These are phyloP conservation scores for Saccharum officinarum DNA, from an alignment of 176 grass and related monocot genomes.

Conservation along the genomic window DNA sequence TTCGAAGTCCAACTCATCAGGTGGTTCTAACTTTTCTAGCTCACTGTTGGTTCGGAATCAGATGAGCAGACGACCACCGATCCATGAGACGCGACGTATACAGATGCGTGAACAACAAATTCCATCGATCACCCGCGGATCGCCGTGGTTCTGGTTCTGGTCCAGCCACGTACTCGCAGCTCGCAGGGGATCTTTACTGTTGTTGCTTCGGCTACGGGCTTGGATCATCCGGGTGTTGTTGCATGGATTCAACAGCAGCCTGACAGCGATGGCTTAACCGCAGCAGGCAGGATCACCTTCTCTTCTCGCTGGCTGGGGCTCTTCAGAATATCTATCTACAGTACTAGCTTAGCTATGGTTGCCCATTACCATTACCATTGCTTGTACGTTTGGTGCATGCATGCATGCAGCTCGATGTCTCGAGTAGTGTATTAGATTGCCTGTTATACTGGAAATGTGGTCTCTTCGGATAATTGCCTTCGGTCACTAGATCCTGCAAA, in stretches of 20 bases:
- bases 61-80: too few species aligned
- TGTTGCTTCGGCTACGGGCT: neutral
- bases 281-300: neutral
- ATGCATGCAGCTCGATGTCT: neutral
- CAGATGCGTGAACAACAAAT: too few species aligned
- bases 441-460: too few species aligned
- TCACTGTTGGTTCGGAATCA: neutral
- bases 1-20: neutral
- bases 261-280: constrained; percentile 24
- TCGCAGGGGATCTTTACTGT: too few species aligned
- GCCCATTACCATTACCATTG: too few species aligned
- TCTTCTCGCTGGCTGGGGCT: neutral
- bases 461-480: too few species aligned
- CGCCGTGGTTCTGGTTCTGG: neutral
- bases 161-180: neutral
- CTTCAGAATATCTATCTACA: neutral
- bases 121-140: neutral
- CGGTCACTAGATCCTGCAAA: too few species aligned
- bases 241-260: constrained; percentile 13
- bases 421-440: too few species aligned
- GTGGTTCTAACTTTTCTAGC: neutral
- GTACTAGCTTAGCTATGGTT: too few species aligned
- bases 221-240: constrained; percentile 37
- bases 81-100: too few species aligned
- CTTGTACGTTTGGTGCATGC: too few species aligned